Conservation (phyloP, 225 moss, liverwort and hornwort species). For the Takakia lepidozioides region DNA sequence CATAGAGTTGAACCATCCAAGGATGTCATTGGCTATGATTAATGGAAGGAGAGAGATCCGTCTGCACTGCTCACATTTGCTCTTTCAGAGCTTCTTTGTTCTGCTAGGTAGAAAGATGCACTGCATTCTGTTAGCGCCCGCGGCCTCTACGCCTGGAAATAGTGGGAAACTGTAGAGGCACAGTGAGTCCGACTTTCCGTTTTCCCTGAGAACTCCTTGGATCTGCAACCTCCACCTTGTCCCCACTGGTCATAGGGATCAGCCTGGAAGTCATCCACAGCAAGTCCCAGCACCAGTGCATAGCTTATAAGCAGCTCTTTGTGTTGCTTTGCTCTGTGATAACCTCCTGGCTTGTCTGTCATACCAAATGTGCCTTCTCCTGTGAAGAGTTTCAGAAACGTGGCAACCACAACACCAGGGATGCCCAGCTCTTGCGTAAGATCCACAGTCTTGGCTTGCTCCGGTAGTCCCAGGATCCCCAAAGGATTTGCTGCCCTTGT, state of each 20-base stretch:
- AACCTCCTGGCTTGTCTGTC: slow-evolving; percentile 23
- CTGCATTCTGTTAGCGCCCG: too few species aligned
- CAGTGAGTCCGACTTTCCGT: slow-evolving; percentile 75
- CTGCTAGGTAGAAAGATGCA: too few species aligned
- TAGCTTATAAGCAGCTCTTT: slow-evolving; percentile 62
- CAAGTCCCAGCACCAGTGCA: slow-evolving; percentile 67
- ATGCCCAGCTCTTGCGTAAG: slow-evolving; percentile 60
- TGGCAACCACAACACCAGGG: slow-evolving; percentile 62
- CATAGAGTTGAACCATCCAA: too few species aligned
- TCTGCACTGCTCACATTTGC: too few species aligned
- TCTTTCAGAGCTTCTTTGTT: too few species aligned
- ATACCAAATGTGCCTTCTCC: slow-evolving; percentile 30
- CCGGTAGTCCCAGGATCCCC: slow-evolving; percentile 10
- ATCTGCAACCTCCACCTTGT: slow-evolving; percentile 39
- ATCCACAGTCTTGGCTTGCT: slow-evolving; percentile 22
- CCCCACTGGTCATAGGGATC: slow-evolving; percentile 74
- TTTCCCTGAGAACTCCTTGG: slow-evolving; percentile 29
- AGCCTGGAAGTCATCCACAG: slow-evolving; percentile 67
- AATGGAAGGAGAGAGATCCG: too few species aligned
- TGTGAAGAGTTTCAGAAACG: slow-evolving; percentile 67
- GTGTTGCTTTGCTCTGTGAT: slow-evolving; percentile 61
- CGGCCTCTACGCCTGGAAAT: slow-evolving; percentile 30
- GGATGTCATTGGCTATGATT: too few species aligned
- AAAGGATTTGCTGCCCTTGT: slow-evolving; percentile 40
- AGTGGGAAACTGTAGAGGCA: slow-evolving; percentile 70